Evolutionary conservation across 2,329 filamentous ascomycete species (phyloP).

Genomic region (Ceratocystis harringtonii): DNA sequence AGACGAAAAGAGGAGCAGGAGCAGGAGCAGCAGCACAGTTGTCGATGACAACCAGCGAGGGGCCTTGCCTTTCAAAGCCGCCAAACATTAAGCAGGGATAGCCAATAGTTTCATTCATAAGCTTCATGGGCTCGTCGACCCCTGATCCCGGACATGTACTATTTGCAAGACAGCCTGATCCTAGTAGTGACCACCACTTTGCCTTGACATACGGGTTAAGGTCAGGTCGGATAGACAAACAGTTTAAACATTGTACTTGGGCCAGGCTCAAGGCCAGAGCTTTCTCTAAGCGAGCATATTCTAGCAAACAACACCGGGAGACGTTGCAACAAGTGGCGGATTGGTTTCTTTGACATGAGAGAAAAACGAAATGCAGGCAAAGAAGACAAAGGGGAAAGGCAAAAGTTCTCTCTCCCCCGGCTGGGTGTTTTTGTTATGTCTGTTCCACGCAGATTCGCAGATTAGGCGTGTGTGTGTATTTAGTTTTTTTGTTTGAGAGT

Average conservation of each 20-base stretch:
- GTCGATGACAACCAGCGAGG: neutral
- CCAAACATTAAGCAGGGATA: neutral
- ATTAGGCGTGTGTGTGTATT: neutral
- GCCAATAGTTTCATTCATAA: neutral
- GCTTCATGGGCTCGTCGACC: neutral
- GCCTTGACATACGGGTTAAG: neutral
- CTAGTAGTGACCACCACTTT: neutral
- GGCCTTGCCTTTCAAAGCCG: neutral
- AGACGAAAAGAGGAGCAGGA: neutral
- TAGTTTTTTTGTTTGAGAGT: neutral
- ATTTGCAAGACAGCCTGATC: neutral
- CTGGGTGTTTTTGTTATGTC: neutral
- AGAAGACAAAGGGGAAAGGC: neutral
- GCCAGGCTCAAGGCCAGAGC: no score
- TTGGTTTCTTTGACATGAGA: no score
- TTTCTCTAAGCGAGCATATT: no score
- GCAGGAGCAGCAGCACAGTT: neutral
- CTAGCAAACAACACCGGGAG: no score
- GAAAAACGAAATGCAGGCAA: constrained; percentile 9
- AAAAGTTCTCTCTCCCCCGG: no score
- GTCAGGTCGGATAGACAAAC: no score
- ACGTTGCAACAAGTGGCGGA: no score
- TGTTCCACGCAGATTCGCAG: neutral
- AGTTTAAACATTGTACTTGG: no score
- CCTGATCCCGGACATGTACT: neutral